Conservation (phyloP, 2,329 filamentous ascomycete genomes). For the Xylariaceae sp. region DNA sequence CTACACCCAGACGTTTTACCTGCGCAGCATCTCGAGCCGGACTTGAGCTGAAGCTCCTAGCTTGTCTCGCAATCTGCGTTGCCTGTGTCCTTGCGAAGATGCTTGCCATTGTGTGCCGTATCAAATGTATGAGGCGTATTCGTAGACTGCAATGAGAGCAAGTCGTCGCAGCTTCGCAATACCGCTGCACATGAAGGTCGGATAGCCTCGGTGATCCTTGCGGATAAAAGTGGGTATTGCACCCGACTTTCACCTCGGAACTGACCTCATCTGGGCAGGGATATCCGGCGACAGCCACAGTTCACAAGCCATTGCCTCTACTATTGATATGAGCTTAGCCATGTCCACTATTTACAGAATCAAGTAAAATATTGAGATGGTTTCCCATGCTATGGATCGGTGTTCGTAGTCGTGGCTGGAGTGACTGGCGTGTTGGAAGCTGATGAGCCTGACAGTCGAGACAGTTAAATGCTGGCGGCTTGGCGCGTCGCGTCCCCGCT, state of each 20-base stretch:
- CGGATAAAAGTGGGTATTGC: slow-evolving; percentile 25
- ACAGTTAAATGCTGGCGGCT: no score
- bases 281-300: not conserved
- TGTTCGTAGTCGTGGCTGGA: no score
- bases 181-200: slow-evolving; percentile 8
- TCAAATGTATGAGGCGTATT: not conserved
- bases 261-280: no score
- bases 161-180: not conserved
- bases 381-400: no score
- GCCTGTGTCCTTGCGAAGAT: slow-evolving; percentile 37
- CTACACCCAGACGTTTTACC: slow-evolving; percentile 83
- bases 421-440: no score
- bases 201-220: slow-evolving; percentile 26
- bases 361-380: no score
- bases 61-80: slow-evolving; percentile 36
- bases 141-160: not conserved
- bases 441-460: no score
- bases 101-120: slow-evolving; percentile 35
- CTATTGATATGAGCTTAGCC: no score
- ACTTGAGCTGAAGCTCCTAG: slow-evolving; percentile 66
- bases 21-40: slow-evolving; percentile 59
- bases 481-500: no score
- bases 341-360: no score
- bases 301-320: no score
- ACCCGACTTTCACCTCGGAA: not conserved